Base-by-base conservation (phyloP, 1,284 basidiomycete species). In the Cryptococcus deneoformans region DNA sequence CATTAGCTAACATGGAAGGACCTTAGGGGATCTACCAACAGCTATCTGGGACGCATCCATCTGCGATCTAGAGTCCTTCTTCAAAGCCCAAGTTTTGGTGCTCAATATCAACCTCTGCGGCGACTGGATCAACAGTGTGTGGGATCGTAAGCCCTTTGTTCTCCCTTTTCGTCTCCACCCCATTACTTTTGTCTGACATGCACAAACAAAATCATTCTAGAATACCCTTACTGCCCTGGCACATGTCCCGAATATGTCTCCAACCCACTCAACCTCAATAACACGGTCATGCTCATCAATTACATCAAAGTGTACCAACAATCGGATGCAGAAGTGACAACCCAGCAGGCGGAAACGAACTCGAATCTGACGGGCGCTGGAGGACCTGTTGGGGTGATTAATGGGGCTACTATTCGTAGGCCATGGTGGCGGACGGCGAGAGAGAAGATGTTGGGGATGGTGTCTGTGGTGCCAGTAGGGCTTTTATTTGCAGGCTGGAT, bases 1-100 rank as follows among this genome's bases (percentile, higher is more conserved):
- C n/a, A 4, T 43, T 43, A 12, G 12, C 3, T 10, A 20, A 14
- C 20, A 29, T n/a, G 3, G 5, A 6, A 36, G 9, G 2, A 59
- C 7, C 65, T 29, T 29, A 29, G 29, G 73, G 90, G 84, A 85
- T 10, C 72, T 73, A 10, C 89, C 90, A 6, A 79, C 74, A 24
- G 90, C 88, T 9, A 80, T 82, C 61, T 92, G 84, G 81, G 82
- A 83, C 50, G 77, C 83, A 40, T 71, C 77, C 42, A 79, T 80
- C 10, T 91, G 91, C 77, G 79, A 88, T 64, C 84, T 89, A 53
- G 61, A 71, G 20, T 65, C 77, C n/a, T 86, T 86, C 76, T 92
- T 93, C 77, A 78, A 82, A 59, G 77, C 87, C 42, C 89, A 92
- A 63, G 73, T 77, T 29, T 71, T 90, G 61, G 81, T 87, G 24